Conservation (phyloP, 2,329 filamentous ascomycete genomes). For the Diaporthe aspalathi region DNA sequence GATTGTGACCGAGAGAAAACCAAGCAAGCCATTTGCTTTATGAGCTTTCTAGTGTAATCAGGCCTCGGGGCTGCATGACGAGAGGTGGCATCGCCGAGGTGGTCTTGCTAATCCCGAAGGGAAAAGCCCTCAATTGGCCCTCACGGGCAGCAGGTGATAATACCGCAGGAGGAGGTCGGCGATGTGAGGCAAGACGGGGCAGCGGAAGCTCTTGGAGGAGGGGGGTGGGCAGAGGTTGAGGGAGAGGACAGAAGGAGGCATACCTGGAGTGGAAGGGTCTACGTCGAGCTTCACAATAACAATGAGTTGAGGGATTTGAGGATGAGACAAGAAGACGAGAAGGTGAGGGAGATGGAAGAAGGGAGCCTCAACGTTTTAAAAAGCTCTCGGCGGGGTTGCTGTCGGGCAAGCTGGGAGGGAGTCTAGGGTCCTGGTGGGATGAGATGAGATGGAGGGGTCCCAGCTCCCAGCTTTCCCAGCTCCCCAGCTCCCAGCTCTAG, state of each 20-base stretch:
- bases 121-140: constrained; percentile 3
- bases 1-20: background rate
- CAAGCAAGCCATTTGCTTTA: constrained; percentile 3
- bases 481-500: constrained; percentile 19
- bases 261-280: constrained; percentile 34
- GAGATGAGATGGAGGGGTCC: constrained; percentile 37
- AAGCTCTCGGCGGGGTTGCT: constrained; percentile 35
- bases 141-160: constrained; percentile 32
- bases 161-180: constrained; percentile 36
- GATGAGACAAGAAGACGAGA: constrained; percentile 25
- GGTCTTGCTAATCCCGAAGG: background rate
- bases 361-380: constrained; percentile 38
- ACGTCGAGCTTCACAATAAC: constrained; percentile 33
- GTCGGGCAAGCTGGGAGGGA: constrained; percentile 16
- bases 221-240: background rate
- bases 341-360: constrained; percentile 13
- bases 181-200: constrained; percentile 2
- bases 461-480: background rate
- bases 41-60: background rate
- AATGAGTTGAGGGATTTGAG: constrained; percentile 24
- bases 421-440: constrained; percentile 36
- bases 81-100: background rate
- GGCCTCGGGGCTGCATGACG: background rate
- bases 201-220: background rate
- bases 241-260: background rate